Conservation (phyloP, 495 filamentous ascomycete species). For the Bombardia bombarda region DNA sequence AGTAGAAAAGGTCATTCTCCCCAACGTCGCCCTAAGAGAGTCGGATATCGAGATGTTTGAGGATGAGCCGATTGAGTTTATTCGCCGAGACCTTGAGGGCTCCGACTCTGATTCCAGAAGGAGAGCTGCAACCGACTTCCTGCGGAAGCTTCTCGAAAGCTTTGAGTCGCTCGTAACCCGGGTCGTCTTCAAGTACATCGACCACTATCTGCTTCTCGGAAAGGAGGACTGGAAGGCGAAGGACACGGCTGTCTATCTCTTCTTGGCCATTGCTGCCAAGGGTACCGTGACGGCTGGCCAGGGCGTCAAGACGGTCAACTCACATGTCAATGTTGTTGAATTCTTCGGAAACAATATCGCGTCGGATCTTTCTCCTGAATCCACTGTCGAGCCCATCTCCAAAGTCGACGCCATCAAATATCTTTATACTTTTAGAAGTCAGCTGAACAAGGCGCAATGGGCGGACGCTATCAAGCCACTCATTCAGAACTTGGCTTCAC, state of each 20-base stretch:
- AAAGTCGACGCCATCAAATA: slow-evolving; percentile 98
- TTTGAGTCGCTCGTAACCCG: slow-evolving; percentile 78
- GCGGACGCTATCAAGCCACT: slow-evolving; percentile 78
- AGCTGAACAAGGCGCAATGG: slow-evolving; percentile 79
- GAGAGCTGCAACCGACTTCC: slow-evolving; percentile 87
- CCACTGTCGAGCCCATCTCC: slow-evolving; percentile 68
- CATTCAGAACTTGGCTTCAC: slow-evolving; percentile 77
- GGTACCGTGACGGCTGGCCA: slow-evolving; percentile 74
- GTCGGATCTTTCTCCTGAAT: slow-evolving; percentile 61
- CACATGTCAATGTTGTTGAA: slow-evolving; percentile 72
- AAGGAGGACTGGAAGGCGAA: slow-evolving; percentile 87
- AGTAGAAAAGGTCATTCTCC: slow-evolving; percentile 89
- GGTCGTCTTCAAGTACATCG: slow-evolving; percentile 73
- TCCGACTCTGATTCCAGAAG: slow-evolving; percentile 91
- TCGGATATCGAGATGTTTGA: slow-evolving; percentile 94
- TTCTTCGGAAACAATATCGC: slow-evolving; percentile 91
- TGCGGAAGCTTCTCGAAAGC: slow-evolving; percentile 75
- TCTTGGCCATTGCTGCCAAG: slow-evolving; percentile 87
- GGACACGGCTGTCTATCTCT: slow-evolving; percentile 93
- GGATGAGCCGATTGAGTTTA: slow-evolving; percentile 98
- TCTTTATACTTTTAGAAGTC: slow-evolving; percentile 89
- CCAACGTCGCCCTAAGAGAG: slow-evolving; percentile 82
- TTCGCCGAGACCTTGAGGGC: slow-evolving; percentile 89
- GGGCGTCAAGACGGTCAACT: slow-evolving; percentile 84
- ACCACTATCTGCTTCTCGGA: slow-evolving; percentile 65